A percentile compares a stretch with the other conserved stretches of the same genome.
phyloP scores from a whole-genome alignment of 768 basidiomycete genomes.

The Auriscalpium vulgare region DNA sequence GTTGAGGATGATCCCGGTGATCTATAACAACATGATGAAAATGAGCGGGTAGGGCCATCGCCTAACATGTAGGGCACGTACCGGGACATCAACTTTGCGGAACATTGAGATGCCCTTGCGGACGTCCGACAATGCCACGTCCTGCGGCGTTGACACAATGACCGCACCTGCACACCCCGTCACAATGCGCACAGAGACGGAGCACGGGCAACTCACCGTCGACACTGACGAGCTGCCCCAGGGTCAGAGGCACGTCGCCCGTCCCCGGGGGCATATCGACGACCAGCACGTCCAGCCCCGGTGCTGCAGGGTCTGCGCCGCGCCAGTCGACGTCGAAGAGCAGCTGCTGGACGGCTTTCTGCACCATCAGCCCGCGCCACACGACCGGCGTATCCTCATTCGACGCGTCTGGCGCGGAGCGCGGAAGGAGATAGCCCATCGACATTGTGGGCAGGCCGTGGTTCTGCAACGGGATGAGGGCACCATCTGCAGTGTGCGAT shows the following conservation, averaged over 20 bases:
- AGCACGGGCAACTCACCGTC: conserved; percentile 49
- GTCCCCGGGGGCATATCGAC: conserved; percentile 98
- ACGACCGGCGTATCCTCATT: conserved; percentile 75
- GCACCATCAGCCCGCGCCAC: conserved; percentile 97
- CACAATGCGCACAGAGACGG: not conserved
- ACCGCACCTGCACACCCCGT: conserved; percentile 56
- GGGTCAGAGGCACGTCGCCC: conserved; percentile 88
- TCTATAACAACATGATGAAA: conserved; percentile 35
- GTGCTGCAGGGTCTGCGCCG: conserved; percentile 17
- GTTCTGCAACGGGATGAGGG: conserved; percentile 75
- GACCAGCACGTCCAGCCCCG: conserved; percentile 74
- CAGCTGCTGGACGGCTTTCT: conserved; percentile 94
- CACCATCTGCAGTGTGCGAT: conserved; percentile 40
- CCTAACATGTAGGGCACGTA: conserved; percentile 28
- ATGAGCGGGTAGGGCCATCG: not conserved
- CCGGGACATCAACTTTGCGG: conserved; percentile 80
- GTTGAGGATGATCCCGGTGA: conserved; percentile 82
- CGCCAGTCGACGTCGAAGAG: conserved; percentile 95
- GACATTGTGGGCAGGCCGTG: conserved; percentile 94
- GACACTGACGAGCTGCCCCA: conserved; percentile 80
- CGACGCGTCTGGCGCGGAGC: conserved; percentile 35
- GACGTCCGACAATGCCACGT: conserved; percentile 86
- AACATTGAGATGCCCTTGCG: conserved; percentile 92
- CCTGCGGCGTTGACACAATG: conserved; percentile 93
- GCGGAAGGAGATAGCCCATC: conserved; percentile 88